Percentiles rank a stretch among this genome's conserved stretches.
Evolutionary conservation across 176 grass and related monocot species (phyloP).

Genomic region (Raddia distichophylla): DNA sequence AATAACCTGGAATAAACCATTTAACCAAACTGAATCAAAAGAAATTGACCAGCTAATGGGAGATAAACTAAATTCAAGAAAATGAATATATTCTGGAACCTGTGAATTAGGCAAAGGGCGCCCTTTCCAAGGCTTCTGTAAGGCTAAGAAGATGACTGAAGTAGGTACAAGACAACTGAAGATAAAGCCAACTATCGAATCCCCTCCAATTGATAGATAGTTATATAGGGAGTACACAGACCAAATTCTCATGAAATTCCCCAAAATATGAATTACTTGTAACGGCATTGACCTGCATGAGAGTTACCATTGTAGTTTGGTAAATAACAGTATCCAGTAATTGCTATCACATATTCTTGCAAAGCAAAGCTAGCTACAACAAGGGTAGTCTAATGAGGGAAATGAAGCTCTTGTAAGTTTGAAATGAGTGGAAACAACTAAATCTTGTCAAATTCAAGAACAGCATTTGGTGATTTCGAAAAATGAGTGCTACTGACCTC

Average conservation of each 20-base stretch:
- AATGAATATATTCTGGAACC: constrained; percentile 50
- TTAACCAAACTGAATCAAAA: constrained; percentile 26
- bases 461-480: constrained; percentile 1
- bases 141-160: constrained; percentile 77
- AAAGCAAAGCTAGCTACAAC: constrained; percentile 6
- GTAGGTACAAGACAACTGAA: constrained; percentile 93
- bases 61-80: constrained; percentile 33
- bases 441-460: background rate
- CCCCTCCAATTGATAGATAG: constrained; percentile 47
- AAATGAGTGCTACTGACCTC: background rate
- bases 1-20: constrained; percentile 61
- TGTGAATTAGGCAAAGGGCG: constrained; percentile 88
- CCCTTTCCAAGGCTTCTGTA: constrained; percentile 96
- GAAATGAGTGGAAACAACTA: constrained; percentile 3
- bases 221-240: constrained; percentile 67
- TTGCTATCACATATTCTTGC: background rate
- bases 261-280: constrained; percentile 86
- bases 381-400: background rate
- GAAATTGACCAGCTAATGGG: background rate
- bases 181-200: constrained; percentile 85
- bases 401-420: background rate
- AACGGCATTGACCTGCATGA: constrained; percentile 68
- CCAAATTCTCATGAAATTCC: constrained; percentile 90
- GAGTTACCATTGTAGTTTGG: background rate
- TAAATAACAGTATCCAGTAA: background rate